Base-by-base conservation (phyloP, 2,329 filamentous ascomycete species). In the Phialemonium atrogriseum region DNA sequence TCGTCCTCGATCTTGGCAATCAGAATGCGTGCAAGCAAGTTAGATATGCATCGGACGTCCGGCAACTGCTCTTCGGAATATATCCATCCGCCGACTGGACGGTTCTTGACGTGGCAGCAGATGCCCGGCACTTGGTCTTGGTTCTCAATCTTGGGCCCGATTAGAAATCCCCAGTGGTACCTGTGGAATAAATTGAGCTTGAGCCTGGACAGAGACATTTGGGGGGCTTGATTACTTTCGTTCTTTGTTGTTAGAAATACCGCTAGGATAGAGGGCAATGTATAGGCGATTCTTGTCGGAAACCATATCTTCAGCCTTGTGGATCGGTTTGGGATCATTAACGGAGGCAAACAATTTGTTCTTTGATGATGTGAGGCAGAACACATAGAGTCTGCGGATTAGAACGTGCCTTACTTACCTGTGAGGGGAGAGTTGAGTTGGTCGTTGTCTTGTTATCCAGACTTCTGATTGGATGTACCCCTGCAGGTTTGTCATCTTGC, bases 1-100 rank as follows among this genome's bases (percentile, higher is more conserved):
- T 56, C 44, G 35, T 64, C 45, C 13, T 46, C 41, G 17, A 65
- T 37, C 40, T 66, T 65, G 20, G 51, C 59, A 32, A 63, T 50
- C 10, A 56, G 4, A 35, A 62, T 33, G 7, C 58, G 58, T 2
- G 44, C 55, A 18, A 66, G 51, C 7, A 63, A 49, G 12, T 16
- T 51, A 15, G 21, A 34, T 3, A 51, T 50, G 24, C 2, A 36
- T 13, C 32, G 39, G 1, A 50, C 41, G 11, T 55, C 40, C 0
- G n/a, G 7, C 4, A 27, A 9, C 14, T 6, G 2, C 1, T 50
- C 2, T 12, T 54, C 47, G 18, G 54, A 49, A 21, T 50, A 56
- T 1, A 39, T 9, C 52, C 53, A 56, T 9, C 35, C 39, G 0
- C 25, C 7, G 5, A 32, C 1, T 0, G 38, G 34, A 1, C 14